phyloP scores from a whole-genome alignment of 2,329 filamentous ascomycete species.

The Exophiala bonariae region DNA sequence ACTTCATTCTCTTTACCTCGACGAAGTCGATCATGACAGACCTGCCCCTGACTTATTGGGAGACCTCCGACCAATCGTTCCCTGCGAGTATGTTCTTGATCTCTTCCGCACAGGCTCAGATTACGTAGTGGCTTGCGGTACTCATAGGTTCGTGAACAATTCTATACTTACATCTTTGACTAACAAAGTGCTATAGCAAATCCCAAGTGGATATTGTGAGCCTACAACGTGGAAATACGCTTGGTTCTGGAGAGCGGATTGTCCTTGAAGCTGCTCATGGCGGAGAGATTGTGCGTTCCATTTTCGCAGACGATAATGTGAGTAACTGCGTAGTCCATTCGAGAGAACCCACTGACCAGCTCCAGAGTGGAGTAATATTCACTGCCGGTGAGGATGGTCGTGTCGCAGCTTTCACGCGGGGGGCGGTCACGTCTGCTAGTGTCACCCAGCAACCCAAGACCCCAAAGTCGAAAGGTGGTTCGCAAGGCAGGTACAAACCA shows the following conservation, averaged over 20 bases:
- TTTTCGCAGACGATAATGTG: constrained; percentile 47
- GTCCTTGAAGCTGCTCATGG: constrained; percentile 49
- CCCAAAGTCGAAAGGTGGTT: constrained; percentile 19
- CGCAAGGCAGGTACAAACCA: constrained; percentile 24
- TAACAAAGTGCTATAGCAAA: constrained; percentile 12
- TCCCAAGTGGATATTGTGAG: constrained; percentile 41
- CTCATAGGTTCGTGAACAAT: constrained; percentile 22
- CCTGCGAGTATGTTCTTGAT: constrained; percentile 61
- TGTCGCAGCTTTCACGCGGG: constrained; percentile 20
- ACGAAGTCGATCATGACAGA: constrained; percentile 48
- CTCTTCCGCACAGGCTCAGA: constrained; percentile 37
- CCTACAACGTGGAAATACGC: constrained; percentile 29
- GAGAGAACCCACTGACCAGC: constrained; percentile 10
- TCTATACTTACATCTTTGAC: not conserved
- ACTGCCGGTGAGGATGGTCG: constrained; percentile 47
- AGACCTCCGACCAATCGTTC: constrained; percentile 55
- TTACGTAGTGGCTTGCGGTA: constrained; percentile 26
- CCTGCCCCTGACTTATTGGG: constrained; percentile 53
- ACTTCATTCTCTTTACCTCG: constrained; percentile 49
- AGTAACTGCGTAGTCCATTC: constrained; percentile 14
- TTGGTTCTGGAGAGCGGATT: constrained; percentile 41
- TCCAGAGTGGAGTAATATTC: constrained; percentile 41
- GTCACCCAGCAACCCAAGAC: constrained; percentile 8
- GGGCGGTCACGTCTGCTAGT: not conserved
- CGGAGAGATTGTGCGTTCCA: constrained; percentile 48